Percentiles rank a stretch among this genome's conserved stretches.
Evolutionary conservation across 2,329 filamentous ascomycete genomes (phyloP).

Genomic region (Teratosphaeria gauchensis): DNA sequence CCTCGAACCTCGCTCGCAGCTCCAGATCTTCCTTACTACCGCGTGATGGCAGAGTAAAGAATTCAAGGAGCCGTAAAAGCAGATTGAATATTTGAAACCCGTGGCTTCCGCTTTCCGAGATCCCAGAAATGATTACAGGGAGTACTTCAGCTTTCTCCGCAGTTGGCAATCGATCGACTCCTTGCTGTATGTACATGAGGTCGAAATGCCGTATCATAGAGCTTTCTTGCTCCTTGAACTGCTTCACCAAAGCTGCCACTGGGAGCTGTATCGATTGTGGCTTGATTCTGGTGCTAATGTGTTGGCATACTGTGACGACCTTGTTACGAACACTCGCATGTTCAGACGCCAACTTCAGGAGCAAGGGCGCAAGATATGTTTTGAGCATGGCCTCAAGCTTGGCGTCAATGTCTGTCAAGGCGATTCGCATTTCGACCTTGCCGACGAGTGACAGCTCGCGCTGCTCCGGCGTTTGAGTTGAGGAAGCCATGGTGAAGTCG

Average conservation of each 20-base stretch:
- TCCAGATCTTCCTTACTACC: conserved; percentile 68
- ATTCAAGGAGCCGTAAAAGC: conserved; percentile 64
- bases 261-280: conserved; percentile 63
- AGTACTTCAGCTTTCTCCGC: conserved; percentile 61
- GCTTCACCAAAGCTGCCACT: conserved; percentile 71
- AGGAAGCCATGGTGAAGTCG: not conserved
- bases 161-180: conserved; percentile 52
- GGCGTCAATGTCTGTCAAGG: conserved; percentile 69
- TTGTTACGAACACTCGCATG: conserved; percentile 72
- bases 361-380: conserved; percentile 67
- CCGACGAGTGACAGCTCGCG: conserved; percentile 74
- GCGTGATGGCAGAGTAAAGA: conserved; percentile 61
- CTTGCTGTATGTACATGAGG: conserved; percentile 80
- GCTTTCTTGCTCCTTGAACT: conserved; percentile 71
- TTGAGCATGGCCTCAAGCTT: conserved; percentile 72
- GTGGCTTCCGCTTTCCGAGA: conserved; percentile 49
- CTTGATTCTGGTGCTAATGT: conserved; percentile 57
- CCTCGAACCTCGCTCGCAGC: conserved; percentile 55
- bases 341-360: conserved; percentile 79
- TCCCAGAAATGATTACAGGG: conserved; percentile 58
- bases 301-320: conserved; percentile 61
- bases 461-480: conserved; percentile 40
- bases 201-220: conserved; percentile 79
- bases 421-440: conserved; percentile 77
- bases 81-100: conserved; percentile 69